Conservation (phyloP, 2,329 filamentous ascomycete species). For the Exserohilum rostratum region DNA sequence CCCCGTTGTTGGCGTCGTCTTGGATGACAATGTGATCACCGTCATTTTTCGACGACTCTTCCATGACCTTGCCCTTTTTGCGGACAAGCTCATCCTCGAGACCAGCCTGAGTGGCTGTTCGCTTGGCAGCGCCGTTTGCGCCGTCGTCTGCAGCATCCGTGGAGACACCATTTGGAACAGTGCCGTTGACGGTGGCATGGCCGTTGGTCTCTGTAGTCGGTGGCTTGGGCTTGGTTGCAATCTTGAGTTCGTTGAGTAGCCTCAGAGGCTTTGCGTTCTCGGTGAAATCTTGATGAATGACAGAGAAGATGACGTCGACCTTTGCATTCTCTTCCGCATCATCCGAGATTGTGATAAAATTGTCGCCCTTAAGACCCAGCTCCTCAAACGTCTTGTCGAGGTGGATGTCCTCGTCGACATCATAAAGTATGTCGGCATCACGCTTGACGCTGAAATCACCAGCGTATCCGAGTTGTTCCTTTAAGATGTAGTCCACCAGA, state of each 20-base stretch:
- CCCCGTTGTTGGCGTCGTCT: slow-evolving; percentile 41
- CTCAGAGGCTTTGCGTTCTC: slow-evolving; percentile 62
- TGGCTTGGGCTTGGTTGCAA: slow-evolving; percentile 55
- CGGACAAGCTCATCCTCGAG: slow-evolving; percentile 44
- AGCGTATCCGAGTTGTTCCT: slow-evolving; percentile 73
- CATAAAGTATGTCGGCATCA: slow-evolving; percentile 76
- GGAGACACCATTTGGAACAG: slow-evolving; percentile 2
- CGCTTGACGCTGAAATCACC: slow-evolving; percentile 81
- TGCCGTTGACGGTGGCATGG: slow-evolving; percentile 24
- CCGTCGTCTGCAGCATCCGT: slow-evolving; percentile 34
- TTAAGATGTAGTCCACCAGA: slow-evolving; percentile 76
- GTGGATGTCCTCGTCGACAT: slow-evolving; percentile 87
- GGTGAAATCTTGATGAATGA: slow-evolving; percentile 61
- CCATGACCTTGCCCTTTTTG: slow-evolving; percentile 51
- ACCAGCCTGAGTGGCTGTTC: slow-evolving; percentile 51
- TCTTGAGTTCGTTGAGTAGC: slow-evolving; percentile 52
- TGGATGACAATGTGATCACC: slow-evolving; percentile 47
- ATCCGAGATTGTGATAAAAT: slow-evolving; percentile 83
- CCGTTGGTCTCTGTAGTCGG: slow-evolving; percentile 37
- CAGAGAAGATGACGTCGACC: slow-evolving; percentile 78
- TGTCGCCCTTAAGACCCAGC: slow-evolving; percentile 74
- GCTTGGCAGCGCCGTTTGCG: slow-evolving; percentile 45
- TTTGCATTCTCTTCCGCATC: slow-evolving; percentile 78
- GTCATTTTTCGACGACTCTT: slow-evolving; percentile 25
- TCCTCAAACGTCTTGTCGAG: slow-evolving; percentile 78